Conservation (phyloP, 331 rosid genomes). For the Phaseolus coccineus region DNA sequence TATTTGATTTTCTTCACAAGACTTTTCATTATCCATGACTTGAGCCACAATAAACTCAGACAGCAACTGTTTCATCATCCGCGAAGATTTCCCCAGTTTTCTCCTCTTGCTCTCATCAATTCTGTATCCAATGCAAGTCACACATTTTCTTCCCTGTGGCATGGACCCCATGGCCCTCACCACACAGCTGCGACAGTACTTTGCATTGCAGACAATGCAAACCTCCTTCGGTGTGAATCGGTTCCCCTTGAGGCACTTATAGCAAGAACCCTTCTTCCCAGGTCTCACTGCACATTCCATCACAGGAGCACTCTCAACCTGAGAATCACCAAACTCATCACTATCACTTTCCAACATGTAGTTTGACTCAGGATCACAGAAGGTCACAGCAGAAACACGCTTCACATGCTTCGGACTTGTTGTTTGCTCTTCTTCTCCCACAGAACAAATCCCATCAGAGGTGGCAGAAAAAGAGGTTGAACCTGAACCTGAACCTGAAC, state of each 20-base stretch:
- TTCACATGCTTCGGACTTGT: slow-evolving; percentile 58
- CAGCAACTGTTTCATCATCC: slow-evolving; percentile 67
- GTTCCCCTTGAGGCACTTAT: slow-evolving; percentile 73
- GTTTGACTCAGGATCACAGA: slow-evolving; percentile 58
- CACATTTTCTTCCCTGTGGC: slow-evolving; percentile 97
- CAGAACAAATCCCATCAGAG: slow-evolving; percentile 67
- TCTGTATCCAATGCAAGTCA: slow-evolving; percentile 67
- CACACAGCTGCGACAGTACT: slow-evolving; percentile 76
- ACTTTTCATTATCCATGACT: slow-evolving; percentile 63
- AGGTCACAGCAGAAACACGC: slow-evolving; percentile 73
- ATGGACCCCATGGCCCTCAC: slow-evolving; percentile 88
- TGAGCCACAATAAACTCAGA: slow-evolving; percentile 55
- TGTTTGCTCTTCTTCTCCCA: slow-evolving; percentile 50
- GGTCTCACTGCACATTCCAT: slow-evolving; percentile 59
- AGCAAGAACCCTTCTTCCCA: slow-evolving; percentile 80
- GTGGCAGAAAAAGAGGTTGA: slow-evolving; percentile 52
- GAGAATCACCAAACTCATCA: slow-evolving; percentile 44
- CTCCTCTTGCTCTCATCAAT: slow-evolving; percentile 72
- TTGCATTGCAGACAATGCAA: slow-evolving; percentile 86
- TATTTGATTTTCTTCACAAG: slow-evolving; percentile 68
- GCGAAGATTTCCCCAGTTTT: slow-evolving; percentile 66
- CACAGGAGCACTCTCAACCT: slow-evolving; percentile 41
- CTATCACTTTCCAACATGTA: slow-evolving; percentile 32
- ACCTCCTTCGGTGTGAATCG: slow-evolving; percentile 70
- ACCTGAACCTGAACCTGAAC: slow-evolving; percentile 34